Percentiles rank a stretch among this genome's conserved stretches.
Conservation (phyloP, 306 rosid genomes). For the Pterocarpus macrocarpus region DNA sequence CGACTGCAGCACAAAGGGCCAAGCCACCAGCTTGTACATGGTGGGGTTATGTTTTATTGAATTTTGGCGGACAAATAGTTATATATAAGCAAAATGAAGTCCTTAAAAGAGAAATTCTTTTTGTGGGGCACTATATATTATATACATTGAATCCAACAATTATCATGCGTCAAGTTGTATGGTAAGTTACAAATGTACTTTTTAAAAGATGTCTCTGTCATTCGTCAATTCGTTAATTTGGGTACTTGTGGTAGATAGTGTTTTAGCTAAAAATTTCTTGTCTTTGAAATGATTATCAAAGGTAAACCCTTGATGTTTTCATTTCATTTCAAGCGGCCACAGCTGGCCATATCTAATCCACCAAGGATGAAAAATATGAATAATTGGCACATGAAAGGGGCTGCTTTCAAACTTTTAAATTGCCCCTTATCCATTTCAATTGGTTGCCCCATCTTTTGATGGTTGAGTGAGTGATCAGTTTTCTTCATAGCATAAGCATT, state of each 20-base stretch:
- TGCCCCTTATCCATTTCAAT: slow-evolving; percentile 5
- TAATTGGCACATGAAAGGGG: slow-evolving; percentile 1
- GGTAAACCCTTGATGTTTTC: background rate
- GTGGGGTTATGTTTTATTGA: slow-evolving; percentile 37
- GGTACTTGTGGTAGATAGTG: background rate
- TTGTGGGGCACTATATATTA: background rate
- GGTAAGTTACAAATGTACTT: background rate
- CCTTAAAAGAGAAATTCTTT: background rate
- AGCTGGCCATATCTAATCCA: background rate
- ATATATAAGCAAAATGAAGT: slow-evolving; percentile 16
- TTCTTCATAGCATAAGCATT: background rate
- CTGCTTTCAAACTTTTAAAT: background rate
- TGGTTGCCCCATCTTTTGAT: background rate
- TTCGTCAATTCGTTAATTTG: background rate
- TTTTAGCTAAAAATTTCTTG: background rate
- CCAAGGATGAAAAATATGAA: background rate
- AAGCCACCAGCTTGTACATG: slow-evolving; percentile 30
- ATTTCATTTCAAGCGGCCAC: background rate
- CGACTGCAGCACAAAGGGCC: slow-evolving; percentile 30
- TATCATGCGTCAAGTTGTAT: background rate
- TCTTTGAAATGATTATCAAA: background rate
- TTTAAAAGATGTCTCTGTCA: background rate
- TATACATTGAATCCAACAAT: slow-evolving; percentile 19
- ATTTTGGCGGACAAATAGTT: slow-evolving; percentile 12
- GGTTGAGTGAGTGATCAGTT: background rate